These are phyloP conservation scores for Elymus sibiricus DNA, from an alignment of 176 grass and related monocot genomes.

Conservation along the genomic window DNA sequence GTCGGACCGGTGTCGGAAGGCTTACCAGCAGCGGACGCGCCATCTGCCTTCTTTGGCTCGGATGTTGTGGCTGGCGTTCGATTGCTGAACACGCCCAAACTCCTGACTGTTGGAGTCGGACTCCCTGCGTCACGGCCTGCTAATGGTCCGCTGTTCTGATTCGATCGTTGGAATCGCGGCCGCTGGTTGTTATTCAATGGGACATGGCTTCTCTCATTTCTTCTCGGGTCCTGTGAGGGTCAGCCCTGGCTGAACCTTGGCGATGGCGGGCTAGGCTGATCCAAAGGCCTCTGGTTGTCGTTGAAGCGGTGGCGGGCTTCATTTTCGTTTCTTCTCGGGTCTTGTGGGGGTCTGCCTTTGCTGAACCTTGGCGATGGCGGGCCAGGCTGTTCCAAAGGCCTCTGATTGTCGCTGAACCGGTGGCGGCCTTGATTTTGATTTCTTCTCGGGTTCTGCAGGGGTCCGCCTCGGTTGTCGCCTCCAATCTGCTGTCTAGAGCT, in stretches of 20 bases:
- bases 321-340: slow-evolving; percentile 24
- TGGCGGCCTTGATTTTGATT: slow-evolving; percentile 12
- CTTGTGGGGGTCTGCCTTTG: slow-evolving; percentile 30
- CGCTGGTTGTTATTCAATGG: slow-evolving; percentile 4
- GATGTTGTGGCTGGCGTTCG: slow-evolving; percentile 5
- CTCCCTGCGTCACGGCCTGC: neutral
- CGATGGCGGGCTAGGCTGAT: neutral
- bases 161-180: neutral
- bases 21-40: neutral
- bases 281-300: neutral
- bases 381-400: neutral
- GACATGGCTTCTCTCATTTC: slow-evolving; percentile 25
- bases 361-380: slow-evolving; percentile 16
- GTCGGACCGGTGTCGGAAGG: neutral
- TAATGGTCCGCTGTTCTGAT: neutral
- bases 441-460: slow-evolving; percentile 10
- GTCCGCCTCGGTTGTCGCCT: slow-evolving; percentile 25
- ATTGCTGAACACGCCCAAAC: slow-evolving; percentile 34
- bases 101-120: neutral
- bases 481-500: slow-evolving; percentile 12
- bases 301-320: neutral
- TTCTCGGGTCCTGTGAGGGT: slow-evolving; percentile 25
- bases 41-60: slow-evolving; percentile 3
- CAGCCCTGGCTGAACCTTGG: slow-evolving; percentile 33
- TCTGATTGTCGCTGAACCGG: neutral